These are phyloP conservation scores for Nothopassalora personata DNA, from an alignment of 2,329 filamentous ascomycete species.

Conservation along the genomic window DNA sequence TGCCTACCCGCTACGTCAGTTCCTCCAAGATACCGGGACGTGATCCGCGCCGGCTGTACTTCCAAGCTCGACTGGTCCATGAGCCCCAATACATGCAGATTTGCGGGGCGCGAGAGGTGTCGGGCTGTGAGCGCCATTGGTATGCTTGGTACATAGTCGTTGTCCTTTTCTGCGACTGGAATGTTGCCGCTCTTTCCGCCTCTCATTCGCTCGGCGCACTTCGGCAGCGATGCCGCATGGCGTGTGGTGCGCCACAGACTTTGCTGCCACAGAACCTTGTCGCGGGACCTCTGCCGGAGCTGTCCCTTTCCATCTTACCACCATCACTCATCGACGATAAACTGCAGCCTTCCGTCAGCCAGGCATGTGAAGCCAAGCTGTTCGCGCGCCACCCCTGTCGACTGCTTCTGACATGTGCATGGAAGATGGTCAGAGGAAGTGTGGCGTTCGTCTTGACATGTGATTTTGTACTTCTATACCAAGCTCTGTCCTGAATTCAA, in stretches of 20 bases:
- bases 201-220: background rate
- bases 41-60: no score
- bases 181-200: background rate
- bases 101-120: no score
- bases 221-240: background rate
- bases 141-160: no score
- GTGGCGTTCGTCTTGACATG: background rate
- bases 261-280: background rate
- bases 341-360: background rate
- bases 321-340: background rate
- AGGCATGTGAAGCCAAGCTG: background rate
- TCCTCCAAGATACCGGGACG: no score
- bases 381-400: background rate
- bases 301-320: background rate
- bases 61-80: no score
- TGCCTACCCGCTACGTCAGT: background rate
- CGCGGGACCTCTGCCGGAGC: background rate
- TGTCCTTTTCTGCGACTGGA: no score
- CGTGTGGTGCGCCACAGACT: background rate
- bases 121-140: no score
- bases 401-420: slow-evolving; percentile 7
- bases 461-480: background rate
- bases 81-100: no score
- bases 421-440: background rate
- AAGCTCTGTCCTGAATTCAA: background rate